Conservation (phyloP, 495 filamentous ascomycete genomes). For the Massariosphaeria phaeospora region DNA sequence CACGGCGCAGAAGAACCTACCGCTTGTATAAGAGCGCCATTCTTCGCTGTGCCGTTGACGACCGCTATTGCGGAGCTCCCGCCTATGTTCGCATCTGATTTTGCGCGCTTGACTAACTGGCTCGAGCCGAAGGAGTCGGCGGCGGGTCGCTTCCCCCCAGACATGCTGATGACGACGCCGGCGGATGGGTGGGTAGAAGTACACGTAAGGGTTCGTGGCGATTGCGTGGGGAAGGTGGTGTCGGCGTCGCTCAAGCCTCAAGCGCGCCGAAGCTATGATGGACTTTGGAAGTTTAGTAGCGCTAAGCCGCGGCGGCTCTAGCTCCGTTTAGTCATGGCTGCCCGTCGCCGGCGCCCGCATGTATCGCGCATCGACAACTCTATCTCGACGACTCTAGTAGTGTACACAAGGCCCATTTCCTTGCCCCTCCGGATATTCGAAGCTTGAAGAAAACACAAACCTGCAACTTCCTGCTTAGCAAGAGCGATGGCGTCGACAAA, state of each 20-base stretch:
- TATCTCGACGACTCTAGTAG: constrained; percentile 16
- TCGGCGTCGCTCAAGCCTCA: too few species aligned
- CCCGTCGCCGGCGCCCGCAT: too few species aligned
- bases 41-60: constrained; percentile 59
- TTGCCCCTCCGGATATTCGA: too few species aligned
- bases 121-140: constrained; percentile 71
- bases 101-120: constrained; percentile 85
- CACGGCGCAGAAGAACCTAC: constrained; percentile 51
- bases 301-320: too few species aligned
- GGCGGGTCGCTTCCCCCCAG: constrained; percentile 83
- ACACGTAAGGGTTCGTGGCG: neutral
- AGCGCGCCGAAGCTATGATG: too few species aligned
- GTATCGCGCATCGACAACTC: too few species aligned
- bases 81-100: constrained; percentile 61
- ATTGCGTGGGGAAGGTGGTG: neutral
- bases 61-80: constrained; percentile 56
- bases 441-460: too few species aligned
- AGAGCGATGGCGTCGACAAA: constrained; percentile 72
- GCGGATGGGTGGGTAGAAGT: neutral
- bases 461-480: neutral
- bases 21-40: constrained; percentile 75
- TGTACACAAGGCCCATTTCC: too few species aligned
- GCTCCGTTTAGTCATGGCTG: too few species aligned
- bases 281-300: too few species aligned
- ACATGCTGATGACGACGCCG: constrained; percentile 50